These are phyloP conservation scores for Elsinoe arachidis DNA, from an alignment of 2,329 filamentous ascomycete genomes.

Conservation along the genomic window DNA sequence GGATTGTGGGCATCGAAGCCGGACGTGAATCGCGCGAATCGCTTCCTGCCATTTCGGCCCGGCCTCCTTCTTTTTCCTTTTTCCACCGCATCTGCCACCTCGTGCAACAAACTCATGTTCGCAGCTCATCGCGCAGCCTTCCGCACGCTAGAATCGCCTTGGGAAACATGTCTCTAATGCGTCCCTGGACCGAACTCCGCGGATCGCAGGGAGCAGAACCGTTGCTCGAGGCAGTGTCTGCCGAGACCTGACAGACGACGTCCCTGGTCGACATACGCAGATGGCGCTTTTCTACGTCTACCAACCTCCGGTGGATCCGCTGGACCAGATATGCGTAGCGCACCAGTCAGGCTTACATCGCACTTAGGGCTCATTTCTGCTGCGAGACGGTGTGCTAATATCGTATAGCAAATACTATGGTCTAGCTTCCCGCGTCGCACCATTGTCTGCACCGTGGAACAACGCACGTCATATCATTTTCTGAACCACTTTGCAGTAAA, in stretches of 20 bases:
- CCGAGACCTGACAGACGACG: neutral
- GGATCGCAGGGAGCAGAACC: neutral
- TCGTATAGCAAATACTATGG: neutral
- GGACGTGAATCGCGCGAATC: neutral
- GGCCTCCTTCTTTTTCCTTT: neutral
- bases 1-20: neutral
- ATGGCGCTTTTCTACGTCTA: conserved; percentile 1
- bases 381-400: neutral
- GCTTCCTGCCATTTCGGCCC: neutral
- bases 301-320: conserved; percentile 10
- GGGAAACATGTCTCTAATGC: neutral
- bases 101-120: neutral
- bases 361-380: neutral
- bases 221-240: neutral
- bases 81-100: neutral
- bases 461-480: conserved; percentile 7
- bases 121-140: conserved; percentile 3
- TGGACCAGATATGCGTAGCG: neutral
- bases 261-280: conserved; percentile 3
- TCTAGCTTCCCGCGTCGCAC: conserved; percentile 6
- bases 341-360: neutral
- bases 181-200: conserved; percentile 2
- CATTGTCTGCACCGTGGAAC: neutral
- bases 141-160: neutral
- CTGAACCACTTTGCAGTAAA: neutral